Conservation (phyloP, 1,284 basidiomycete genomes). For the Malassezia restricta region DNA sequence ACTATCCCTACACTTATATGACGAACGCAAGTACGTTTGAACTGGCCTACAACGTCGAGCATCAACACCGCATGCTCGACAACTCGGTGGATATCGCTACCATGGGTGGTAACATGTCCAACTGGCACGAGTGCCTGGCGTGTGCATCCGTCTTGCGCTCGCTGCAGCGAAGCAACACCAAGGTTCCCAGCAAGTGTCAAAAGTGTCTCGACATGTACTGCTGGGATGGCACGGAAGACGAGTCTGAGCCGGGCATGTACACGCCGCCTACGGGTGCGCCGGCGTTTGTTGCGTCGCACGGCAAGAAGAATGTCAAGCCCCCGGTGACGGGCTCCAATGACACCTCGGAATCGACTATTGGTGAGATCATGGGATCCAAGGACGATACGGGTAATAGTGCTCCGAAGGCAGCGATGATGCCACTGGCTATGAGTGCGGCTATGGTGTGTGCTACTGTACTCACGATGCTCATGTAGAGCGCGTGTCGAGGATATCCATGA, state of each 20-base stretch:
- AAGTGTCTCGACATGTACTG: constrained; percentile 35
- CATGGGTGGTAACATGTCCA: constrained; percentile 23
- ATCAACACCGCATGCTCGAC: constrained; percentile 33
- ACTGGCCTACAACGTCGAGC: constrained; percentile 42
- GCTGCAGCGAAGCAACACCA: constrained; percentile 24
- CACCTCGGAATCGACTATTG: not conserved
- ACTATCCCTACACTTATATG: constrained; percentile 48
- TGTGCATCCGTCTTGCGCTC: constrained; percentile 35
- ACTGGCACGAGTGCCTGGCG: constrained; percentile 33
- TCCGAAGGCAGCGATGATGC: not conserved
- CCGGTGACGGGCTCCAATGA: constrained; percentile 32
- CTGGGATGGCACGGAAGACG: constrained; percentile 37
- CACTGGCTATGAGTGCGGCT: not conserved
- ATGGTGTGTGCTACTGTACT: not conserved
- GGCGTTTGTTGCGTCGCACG: constrained; percentile 26
- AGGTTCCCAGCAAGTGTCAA: constrained; percentile 24
- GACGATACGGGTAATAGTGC: not conserved
- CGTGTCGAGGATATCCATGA: constrained; percentile 22
- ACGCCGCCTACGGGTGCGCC: constrained; percentile 32
- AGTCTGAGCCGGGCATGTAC: constrained; percentile 23
- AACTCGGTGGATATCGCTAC: constrained; percentile 37
- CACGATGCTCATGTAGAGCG: constrained; percentile 1
- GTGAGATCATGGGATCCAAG: not conserved
- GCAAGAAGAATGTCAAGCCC: constrained; percentile 18
- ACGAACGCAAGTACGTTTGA: constrained; percentile 38